A percentile compares a stretch with the other conserved stretches of the same genome.
Conservation (phyloP, 73 alveolate genomes). For the Paramecium sexaurelia region DNA sequence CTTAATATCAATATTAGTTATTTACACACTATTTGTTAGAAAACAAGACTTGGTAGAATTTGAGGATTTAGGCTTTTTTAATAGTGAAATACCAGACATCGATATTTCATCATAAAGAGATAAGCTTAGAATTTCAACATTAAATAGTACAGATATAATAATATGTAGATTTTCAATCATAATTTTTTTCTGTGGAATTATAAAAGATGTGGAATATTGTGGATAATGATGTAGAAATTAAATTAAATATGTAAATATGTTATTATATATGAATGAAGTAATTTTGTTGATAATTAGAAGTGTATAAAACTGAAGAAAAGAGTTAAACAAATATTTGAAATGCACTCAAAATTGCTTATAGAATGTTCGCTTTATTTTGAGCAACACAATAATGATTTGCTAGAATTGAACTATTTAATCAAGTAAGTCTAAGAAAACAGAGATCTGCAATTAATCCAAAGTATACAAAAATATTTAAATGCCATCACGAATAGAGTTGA, state of each 20-base stretch:
- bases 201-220: constrained; percentile 35
- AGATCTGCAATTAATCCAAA: not conserved
- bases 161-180: not conserved
- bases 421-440: not conserved
- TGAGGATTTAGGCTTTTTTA: constrained; percentile 37
- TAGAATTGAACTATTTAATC: not conserved
- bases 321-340: not conserved
- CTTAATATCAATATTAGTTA: not conserved
- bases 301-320: not conserved
- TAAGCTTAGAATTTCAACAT: not conserved
- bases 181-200: not conserved
- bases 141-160: not conserved
- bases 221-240: not conserved
- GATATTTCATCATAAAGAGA: not conserved
- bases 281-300: not conserved
- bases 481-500: not conserved
- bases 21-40: constrained; percentile 8
- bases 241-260: not conserved
- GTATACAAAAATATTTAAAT: not conserved
- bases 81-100: not conserved
- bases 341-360: not conserved
- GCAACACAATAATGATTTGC: not conserved
- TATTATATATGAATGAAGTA: not conserved
- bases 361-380: not conserved
- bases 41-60: constrained; percentile 21